These are phyloP conservation scores for Colletotrichum orbiculare DNA, from an alignment of 2,329 filamentous ascomycete genomes.

Conservation along the genomic window DNA sequence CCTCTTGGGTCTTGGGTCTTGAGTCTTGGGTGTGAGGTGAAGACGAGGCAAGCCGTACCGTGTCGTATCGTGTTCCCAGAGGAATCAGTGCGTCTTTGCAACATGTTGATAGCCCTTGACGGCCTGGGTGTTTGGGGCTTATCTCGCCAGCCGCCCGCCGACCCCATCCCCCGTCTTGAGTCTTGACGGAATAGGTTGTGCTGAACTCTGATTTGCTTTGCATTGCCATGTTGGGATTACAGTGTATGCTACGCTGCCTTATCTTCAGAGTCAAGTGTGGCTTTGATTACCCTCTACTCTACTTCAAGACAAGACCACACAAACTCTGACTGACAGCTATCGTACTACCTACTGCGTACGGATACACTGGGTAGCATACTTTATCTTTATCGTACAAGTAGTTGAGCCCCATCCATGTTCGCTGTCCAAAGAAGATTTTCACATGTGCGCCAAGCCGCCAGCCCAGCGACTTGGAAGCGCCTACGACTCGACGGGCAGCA, in stretches of 20 bases:
- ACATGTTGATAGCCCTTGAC: constrained; percentile 14
- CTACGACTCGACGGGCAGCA: constrained; percentile 4
- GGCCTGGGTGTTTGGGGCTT: not conserved
- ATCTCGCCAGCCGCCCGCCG: constrained; percentile 3
- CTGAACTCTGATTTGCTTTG: too few relatives aligned
- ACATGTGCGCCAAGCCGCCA: constrained; percentile 32
- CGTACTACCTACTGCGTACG: not conserved
- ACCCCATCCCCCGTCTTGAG: too few relatives aligned
- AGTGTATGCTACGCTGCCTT: too few relatives aligned
- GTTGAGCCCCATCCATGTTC: constrained; percentile 4
- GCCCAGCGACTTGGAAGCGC: constrained; percentile 22
- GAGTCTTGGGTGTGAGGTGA: too few relatives aligned
- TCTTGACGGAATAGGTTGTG: too few relatives aligned
- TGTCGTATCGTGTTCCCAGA: too few relatives aligned
- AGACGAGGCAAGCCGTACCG: too few relatives aligned
- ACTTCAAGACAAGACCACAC: too few relatives aligned
- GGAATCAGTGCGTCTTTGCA: constrained; percentile 17
- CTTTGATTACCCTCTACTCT: too few relatives aligned
- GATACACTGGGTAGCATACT: not conserved
- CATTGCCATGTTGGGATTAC: too few relatives aligned
- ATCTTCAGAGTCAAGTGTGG: too few relatives aligned
- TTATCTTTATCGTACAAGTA: constrained; percentile 13
- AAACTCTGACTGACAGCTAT: too few relatives aligned
- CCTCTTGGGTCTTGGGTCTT: not conserved
- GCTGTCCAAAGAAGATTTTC: constrained; percentile 25